Percentiles rank a stretch among this genome's conserved stretches.
Conservation (phyloP, 495 filamentous ascomycete genomes). For the Neurospora sublineolata region DNA sequence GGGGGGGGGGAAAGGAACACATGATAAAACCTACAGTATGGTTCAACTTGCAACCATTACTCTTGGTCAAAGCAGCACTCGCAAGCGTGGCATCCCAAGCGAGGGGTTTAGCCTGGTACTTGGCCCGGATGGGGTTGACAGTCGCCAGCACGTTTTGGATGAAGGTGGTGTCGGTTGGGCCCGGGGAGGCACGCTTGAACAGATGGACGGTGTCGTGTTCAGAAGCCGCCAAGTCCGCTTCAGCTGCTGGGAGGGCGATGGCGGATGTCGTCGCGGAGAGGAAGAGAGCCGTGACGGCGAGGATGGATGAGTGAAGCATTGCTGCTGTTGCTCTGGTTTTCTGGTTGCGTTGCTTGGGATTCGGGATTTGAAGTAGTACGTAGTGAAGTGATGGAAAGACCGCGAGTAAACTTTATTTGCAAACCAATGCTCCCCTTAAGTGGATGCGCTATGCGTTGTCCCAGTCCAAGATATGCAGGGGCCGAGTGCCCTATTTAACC, state of each 20-base stretch:
- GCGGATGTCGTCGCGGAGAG: background rate
- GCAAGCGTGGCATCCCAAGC: constrained; percentile 11
- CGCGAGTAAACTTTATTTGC: background rate
- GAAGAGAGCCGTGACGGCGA: background rate
- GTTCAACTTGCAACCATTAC: constrained; percentile 12
- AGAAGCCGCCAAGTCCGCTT: background rate
- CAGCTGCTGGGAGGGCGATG: background rate
- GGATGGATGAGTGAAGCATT: background rate
- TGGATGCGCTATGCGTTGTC: background rate
- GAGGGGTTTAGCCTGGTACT: constrained; percentile 1
- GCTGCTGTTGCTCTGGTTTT: background rate
- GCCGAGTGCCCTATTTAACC: background rate
- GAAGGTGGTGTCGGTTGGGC: constrained; percentile 7
- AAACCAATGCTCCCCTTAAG: too few species aligned
- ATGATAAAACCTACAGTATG: constrained; percentile 3
- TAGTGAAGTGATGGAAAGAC: background rate
- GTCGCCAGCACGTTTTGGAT: constrained; percentile 4
- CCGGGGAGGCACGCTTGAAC: constrained; percentile 5
- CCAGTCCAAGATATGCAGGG: background rate
- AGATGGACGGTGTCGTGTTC: background rate
- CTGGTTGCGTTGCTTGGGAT: background rate
- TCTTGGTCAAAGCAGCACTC: constrained; percentile 4
- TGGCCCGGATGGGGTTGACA: constrained; percentile 8
- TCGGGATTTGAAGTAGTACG: background rate
- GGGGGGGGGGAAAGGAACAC: background rate